Conservation (phyloP, 306 rosid genomes). For the Trifolium repens region DNA sequence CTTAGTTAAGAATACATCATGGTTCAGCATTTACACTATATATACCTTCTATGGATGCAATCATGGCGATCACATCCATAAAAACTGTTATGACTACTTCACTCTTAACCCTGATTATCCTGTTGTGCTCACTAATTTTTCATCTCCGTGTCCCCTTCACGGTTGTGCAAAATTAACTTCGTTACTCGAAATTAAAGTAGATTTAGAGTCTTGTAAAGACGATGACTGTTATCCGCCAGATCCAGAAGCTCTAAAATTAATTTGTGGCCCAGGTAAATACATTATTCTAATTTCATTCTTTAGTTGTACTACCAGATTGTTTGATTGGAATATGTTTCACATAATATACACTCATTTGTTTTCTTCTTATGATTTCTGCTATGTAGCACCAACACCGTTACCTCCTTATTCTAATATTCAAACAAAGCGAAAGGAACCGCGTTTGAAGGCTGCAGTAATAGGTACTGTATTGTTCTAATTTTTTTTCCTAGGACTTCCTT, state of each 20-base stretch:
- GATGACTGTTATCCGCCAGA: too few relatives aligned
- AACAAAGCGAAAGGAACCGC: not conserved
- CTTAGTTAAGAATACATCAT: not conserved
- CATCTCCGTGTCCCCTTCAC: not conserved
- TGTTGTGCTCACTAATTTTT: not conserved
- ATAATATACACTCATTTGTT: not conserved
- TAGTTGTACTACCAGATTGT: not conserved
- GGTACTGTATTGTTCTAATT: not conserved
- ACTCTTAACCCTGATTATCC: not conserved
- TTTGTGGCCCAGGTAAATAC: not conserved
- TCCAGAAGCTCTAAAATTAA: not conserved
- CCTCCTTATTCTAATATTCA: not conserved
- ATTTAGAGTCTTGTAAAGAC: not conserved
- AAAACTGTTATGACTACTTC: not conserved
- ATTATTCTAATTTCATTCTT: not conserved
- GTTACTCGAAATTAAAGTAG: not conserved
- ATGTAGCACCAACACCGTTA: not conserved
- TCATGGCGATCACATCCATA: too few relatives aligned
- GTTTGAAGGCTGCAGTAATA: not conserved
- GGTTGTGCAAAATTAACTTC: not conserved
- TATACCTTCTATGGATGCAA: constrained; percentile 24
- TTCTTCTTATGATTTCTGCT: not conserved
- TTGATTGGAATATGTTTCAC: not conserved
- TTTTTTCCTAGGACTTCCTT: too few relatives aligned
- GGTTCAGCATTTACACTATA: not conserved